A percentile compares a stretch with the other conserved stretches of the same genome.
Evolutionary conservation across 1,139 yeast genomes (phyloP).

Genomic region (Geotrichum restrictum): DNA sequence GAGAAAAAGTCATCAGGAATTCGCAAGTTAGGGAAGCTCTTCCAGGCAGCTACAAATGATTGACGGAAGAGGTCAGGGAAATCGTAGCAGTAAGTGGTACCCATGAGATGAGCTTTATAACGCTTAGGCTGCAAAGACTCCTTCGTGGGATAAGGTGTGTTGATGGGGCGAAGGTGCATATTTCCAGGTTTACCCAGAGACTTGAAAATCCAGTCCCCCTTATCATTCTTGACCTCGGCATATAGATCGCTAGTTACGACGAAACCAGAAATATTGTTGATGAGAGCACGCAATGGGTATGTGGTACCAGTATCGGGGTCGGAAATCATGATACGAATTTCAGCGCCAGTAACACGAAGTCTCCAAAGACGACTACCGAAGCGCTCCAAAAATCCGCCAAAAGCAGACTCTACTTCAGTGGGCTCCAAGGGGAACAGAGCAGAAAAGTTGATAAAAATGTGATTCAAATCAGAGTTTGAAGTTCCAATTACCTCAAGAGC

Average conservation of each 20-base stretch:
- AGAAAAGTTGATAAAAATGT: slow-evolving; percentile 92
- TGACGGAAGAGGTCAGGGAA: slow-evolving; percentile 98
- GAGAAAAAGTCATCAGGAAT: slow-evolving; percentile 76
- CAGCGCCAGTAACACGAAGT: slow-evolving; percentile 94
- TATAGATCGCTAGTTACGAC: slow-evolving; percentile 93
- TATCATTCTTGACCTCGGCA: slow-evolving; percentile 85
- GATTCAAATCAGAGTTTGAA: slow-evolving; percentile 93
- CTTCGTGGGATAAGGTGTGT: slow-evolving; percentile 94
- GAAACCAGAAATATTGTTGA: slow-evolving; percentile 93
- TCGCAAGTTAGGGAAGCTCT: slow-evolving; percentile 48
- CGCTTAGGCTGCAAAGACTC: slow-evolving; percentile 98
- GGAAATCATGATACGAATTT: slow-evolving; percentile 90
- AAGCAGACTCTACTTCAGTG: slow-evolving; percentile 94
- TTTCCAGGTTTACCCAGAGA: slow-evolving; percentile 82
- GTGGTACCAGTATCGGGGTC: slow-evolving; percentile 79
- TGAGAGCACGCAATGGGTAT: slow-evolving; percentile 93
- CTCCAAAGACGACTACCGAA: slow-evolving; percentile 97
- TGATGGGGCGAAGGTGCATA: slow-evolving; percentile 94
- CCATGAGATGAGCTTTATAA: slow-evolving; percentile 97
- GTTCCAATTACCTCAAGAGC: slow-evolving; percentile 93
- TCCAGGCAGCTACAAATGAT: slow-evolving; percentile 84
- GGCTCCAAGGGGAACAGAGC: slow-evolving; percentile 93
- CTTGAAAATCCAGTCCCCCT: slow-evolving; percentile 96
- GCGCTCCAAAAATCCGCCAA: slow-evolving; percentile 95
- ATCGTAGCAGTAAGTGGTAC: slow-evolving; percentile 95